These are phyloP conservation scores for Forsythia suspensa DNA, from an alignment of 257 asterid genomes.

Conservation along the genomic window DNA sequence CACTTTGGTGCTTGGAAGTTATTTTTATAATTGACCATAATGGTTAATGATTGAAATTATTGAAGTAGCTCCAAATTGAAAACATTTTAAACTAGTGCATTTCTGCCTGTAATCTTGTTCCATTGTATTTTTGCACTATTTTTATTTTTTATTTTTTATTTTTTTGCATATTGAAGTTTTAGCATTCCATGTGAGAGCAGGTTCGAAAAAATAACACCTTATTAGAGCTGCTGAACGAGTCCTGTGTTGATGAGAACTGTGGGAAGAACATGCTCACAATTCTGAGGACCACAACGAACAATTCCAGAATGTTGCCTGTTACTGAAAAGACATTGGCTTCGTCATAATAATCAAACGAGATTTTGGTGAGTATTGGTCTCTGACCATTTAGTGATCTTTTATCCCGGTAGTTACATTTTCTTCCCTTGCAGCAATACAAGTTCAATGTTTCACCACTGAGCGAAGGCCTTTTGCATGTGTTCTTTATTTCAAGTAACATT, in stretches of 20 bases:
- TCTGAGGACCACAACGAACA: not conserved
- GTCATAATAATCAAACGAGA: not conserved
- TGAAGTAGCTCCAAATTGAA: not conserved
- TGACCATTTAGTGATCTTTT: not conserved
- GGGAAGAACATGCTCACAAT: not conserved
- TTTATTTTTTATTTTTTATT: no score
- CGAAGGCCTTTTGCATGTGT: not conserved
- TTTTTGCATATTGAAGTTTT: not conserved
- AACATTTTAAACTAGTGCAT: not conserved
- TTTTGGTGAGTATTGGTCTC: not conserved
- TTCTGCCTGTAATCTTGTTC: not conserved
- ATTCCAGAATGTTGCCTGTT: not conserved
- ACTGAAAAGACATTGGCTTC: not conserved
- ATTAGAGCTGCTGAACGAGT: not conserved
- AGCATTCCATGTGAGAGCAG: not conserved
- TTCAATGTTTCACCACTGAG: not conserved
- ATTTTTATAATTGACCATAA: not conserved
- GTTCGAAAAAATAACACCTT: not conserved
- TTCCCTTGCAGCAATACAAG: not conserved
- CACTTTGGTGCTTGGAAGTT: slow-evolving; percentile 11
- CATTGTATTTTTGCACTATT: not conserved
- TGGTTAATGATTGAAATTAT: not conserved
- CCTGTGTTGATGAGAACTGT: not conserved
- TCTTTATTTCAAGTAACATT: not conserved
- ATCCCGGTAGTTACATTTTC: not conserved